Percentiles rank a stretch among this genome's conserved stretches.
Evolutionary conservation across 2,329 filamentous ascomycete species (phyloP).

Genomic region (Stenocarpella maydis): DNA sequence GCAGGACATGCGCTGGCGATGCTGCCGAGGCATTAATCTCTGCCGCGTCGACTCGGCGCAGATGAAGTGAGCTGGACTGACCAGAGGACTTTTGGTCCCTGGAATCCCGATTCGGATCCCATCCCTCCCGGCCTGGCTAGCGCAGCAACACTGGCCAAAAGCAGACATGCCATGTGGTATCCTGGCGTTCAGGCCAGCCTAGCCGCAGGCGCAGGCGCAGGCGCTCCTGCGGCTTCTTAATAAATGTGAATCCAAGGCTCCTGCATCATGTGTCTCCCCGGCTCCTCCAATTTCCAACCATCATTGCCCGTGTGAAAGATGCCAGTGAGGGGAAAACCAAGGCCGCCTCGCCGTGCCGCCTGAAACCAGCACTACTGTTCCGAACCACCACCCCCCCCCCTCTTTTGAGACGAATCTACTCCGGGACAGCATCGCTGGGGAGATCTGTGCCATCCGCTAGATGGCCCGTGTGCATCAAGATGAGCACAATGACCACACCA

Average conservation of each 20-base stretch:
- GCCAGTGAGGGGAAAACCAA: not conserved
- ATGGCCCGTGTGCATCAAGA: not conserved
- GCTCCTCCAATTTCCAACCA: not conserved
- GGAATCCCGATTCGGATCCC: not conserved
- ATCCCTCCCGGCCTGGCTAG: conserved; percentile 3
- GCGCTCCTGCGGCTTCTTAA: not conserved
- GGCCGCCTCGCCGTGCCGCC: not conserved
- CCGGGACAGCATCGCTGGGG: not conserved
- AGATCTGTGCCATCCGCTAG: too few species aligned
- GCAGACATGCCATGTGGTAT: conserved; percentile 1
- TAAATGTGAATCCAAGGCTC: not conserved
- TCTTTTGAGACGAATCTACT: not conserved
- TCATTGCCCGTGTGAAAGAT: not conserved
- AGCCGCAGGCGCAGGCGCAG: not conserved
- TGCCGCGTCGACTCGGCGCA: too few species aligned
- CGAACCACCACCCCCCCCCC: too few species aligned
- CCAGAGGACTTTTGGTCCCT: not conserved
- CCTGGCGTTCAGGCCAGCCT: conserved; percentile 9
- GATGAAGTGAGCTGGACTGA: not conserved
- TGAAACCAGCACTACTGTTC: not conserved
- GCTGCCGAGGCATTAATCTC: too few species aligned
- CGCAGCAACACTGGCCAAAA: not conserved
- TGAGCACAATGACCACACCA: conserved; percentile 9
- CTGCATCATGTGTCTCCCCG: not conserved
- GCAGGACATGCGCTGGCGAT: not conserved